Evolutionary conservation across 2,329 filamentous ascomycete species (phyloP), one percentile per base, ranked within the genome.

Genomic region (Fusarium sp.): DNA sequence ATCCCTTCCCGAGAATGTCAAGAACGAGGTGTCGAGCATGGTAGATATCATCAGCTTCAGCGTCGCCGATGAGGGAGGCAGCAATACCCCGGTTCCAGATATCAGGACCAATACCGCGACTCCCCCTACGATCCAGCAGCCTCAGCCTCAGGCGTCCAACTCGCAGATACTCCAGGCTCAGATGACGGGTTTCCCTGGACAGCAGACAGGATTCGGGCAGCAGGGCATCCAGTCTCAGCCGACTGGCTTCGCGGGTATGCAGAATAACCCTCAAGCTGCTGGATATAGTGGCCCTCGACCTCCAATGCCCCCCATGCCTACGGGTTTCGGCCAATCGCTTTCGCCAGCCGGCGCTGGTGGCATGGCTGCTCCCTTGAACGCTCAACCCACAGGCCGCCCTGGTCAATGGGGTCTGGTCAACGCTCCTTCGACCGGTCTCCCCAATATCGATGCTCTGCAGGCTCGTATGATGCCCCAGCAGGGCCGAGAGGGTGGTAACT

Each of bases 381-480:
- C 93, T n/a, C 96, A 99, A 77, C 96, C 96, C 5, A 99, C 96
- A 3, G 96, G 96, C 10, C 84, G 89, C 34, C 95, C 96, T 6
- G 96, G 96, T 13, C 96, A 98, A 78, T 99, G 96, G 96, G 96
- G 96, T n/a, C 88, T 98, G 59, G 96, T 98, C 31, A 99, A 99
- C 79, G 92, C 93, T 2, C 96, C 96, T 2, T 87, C 94, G 4
- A 91, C 89, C 40, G 96, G 95, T 1, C 82, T 99, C 68, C 96
- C 96, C 1, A 97, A 97, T 74, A 96, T 99, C 56, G 93, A 97
- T 77, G 92, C 93, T 20, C 82, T 99, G 55, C 93, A 97, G 75
- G 91, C 93, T 62, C 92, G 93, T 67, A 96, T 99, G 89, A 98
- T 99, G 95, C 96, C 96, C 20, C 95, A 99, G 77, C 89, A 92